Evolutionary conservation across 192 early-diverging fungal genomes (phyloP).

Genomic region (Dissophora globulifera): DNA sequence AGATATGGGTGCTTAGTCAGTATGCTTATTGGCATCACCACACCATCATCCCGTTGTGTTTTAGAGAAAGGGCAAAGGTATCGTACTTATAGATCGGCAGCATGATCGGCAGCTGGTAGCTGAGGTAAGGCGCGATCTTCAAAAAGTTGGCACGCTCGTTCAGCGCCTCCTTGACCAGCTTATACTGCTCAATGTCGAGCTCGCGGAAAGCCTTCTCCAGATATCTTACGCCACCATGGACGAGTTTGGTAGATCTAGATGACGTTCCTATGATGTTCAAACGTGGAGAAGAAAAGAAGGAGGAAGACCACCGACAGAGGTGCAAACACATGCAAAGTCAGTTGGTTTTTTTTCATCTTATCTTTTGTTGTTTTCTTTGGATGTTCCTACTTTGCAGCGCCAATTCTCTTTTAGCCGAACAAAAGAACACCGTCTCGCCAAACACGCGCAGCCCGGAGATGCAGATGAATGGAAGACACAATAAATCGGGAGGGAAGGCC

Average conservation of each 20-base stretch:
- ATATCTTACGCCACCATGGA: conserved; percentile 98
- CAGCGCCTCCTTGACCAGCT: conserved; percentile 93
- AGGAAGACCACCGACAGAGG: too few relatives aligned
- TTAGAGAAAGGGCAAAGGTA: conserved; percentile 8
- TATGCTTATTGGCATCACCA: too few relatives aligned
- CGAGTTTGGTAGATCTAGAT: conserved; percentile 92
- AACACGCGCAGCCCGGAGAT: conserved; percentile 22
- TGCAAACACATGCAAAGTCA: conserved; percentile 5
- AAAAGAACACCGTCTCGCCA: too few relatives aligned
- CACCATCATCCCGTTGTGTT: too few relatives aligned
- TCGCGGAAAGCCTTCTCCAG: conserved; percentile 96
- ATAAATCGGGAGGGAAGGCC: too few relatives aligned
- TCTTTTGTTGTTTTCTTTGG: not conserved
- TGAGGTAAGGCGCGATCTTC: conserved; percentile 95
- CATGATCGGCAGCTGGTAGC: conserved; percentile 94
- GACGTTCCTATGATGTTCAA: conserved; percentile 74
- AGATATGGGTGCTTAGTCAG: too few relatives aligned
- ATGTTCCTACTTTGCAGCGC: too few relatives aligned
- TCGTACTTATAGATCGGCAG: conserved; percentile 90
- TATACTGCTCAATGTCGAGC: conserved; percentile 96
- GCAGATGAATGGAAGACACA: not conserved
- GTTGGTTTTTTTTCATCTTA: not conserved
- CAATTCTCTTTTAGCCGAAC: too few relatives aligned
- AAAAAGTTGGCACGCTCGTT: conserved; percentile 95
- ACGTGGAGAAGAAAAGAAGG: not conserved